phyloP scores from a whole-genome alignment of 805 yeast species.

The Priceomyces medius region DNA sequence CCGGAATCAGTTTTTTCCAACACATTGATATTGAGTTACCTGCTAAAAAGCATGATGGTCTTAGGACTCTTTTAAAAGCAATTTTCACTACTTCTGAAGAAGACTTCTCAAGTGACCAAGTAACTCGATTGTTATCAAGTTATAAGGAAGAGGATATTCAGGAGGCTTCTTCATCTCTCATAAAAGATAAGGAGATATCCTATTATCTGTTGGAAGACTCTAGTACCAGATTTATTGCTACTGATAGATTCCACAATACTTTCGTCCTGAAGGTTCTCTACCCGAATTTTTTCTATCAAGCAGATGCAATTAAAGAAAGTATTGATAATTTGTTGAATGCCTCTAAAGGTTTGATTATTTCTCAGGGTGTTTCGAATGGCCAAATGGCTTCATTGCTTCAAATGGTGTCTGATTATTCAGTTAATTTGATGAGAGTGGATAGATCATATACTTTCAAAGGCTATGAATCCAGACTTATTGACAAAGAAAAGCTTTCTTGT shows the following conservation, averaged over 20 bases:
- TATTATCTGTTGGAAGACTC: constrained; percentile 39
- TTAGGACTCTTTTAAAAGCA: constrained; percentile 49
- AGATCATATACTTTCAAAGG: constrained; percentile 53
- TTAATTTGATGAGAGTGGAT: constrained; percentile 55
- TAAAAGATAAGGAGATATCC: constrained; percentile 55
- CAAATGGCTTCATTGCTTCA: constrained; percentile 64
- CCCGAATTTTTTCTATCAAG: constrained; percentile 40
- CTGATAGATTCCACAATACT: constrained; percentile 50
- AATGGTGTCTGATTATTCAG: constrained; percentile 41
- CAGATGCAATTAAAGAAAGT: constrained; percentile 45
- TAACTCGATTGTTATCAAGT: constrained; percentile 44
- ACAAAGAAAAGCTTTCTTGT: constrained; percentile 62
- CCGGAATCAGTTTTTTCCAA: constrained; percentile 45
- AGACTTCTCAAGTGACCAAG: constrained; percentile 45
- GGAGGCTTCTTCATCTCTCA: constrained; percentile 50
- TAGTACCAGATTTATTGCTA: constrained; percentile 51
- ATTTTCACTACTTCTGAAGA: constrained; percentile 55
- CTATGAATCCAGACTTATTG: constrained; percentile 75
- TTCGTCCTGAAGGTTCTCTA: constrained; percentile 38
- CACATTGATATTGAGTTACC: constrained; percentile 16
- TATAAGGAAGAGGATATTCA: constrained; percentile 48
- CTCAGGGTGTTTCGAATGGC: constrained; percentile 58
- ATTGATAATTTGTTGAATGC: constrained; percentile 41
- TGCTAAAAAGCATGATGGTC: constrained; percentile 25
- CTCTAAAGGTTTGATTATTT: constrained; percentile 53